Percentiles rank a stretch among this genome's conserved stretches.
phyloP scores from a whole-genome alignment of 2,329 filamentous ascomycete species.

The Sporothrix protearum region DNA sequence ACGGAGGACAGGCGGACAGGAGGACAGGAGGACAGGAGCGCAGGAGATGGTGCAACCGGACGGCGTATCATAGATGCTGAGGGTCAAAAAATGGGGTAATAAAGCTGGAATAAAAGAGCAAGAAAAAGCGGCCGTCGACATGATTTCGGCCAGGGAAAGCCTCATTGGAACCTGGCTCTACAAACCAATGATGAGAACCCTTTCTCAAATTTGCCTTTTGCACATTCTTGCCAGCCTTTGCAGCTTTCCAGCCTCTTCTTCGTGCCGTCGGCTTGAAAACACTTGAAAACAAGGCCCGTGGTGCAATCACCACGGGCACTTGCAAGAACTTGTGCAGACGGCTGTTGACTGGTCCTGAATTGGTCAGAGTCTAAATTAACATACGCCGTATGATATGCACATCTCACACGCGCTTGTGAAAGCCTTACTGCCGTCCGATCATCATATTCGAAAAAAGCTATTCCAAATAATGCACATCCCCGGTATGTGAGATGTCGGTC shows the following conservation, averaged over 20 bases:
- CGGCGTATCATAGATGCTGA: not conserved
- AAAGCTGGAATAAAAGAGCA: not conserved
- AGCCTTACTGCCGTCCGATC: not conserved
- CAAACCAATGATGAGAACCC: not conserved
- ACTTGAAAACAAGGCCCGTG: not conserved
- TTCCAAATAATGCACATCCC: not conserved
- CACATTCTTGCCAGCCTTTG: not conserved
- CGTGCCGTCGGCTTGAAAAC: too few species aligned
- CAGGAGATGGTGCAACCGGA: constrained; percentile 1
- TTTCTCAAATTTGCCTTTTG: not conserved
- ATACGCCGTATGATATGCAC: not conserved
- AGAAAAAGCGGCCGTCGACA: not conserved
- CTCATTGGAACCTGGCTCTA: not conserved
- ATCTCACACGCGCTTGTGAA: not conserved
- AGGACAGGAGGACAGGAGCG: not conserved
- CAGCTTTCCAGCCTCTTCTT: not conserved
- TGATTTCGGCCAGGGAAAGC: not conserved
- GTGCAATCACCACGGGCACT: not conserved
- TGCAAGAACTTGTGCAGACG: not conserved
- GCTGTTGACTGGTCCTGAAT: not conserved
- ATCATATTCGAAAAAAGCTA: not conserved
- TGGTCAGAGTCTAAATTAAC: not conserved
- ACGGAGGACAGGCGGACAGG: not conserved
- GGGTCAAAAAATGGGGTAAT: not conserved
- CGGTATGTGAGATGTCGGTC: not conserved